Percentiles rank a stretch among this genome's conserved stretches.
Evolutionary conservation across 1,139 yeast species (phyloP).

Genomic region (Diutina rugosa): DNA sequence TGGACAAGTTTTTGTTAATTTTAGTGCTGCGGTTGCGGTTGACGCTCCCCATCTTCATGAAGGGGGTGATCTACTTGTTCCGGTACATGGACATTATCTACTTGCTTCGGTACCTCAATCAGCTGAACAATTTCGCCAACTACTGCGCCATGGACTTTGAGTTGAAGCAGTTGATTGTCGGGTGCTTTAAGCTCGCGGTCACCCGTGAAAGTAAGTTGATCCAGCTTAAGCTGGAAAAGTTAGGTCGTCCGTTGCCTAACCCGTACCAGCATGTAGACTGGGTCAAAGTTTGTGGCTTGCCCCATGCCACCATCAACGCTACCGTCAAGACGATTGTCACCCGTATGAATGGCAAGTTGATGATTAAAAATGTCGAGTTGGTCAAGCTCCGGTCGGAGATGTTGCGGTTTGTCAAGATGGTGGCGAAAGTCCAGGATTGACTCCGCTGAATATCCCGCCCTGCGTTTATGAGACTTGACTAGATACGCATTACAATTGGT

Average conservation of each 20-base stretch:
- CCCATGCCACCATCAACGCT: conserved; percentile 22
- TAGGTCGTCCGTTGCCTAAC: neutral
- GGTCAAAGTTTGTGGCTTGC: conserved; percentile 26
- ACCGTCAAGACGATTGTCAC: conserved; percentile 25
- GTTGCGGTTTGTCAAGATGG: conserved; percentile 32
- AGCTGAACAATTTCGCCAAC: conserved; percentile 27
- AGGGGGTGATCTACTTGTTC: conserved; percentile 30
- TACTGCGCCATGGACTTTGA: conserved; percentile 34
- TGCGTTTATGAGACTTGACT: conserved; percentile 1
- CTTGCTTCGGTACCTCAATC: conserved; percentile 33
- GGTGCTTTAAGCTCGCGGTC: conserved; percentile 27
- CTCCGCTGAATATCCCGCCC: neutral
- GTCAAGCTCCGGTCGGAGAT: conserved; percentile 27
- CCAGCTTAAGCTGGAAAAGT: neutral
- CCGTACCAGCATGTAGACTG: conserved; percentile 12
- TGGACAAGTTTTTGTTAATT: conserved; percentile 28
- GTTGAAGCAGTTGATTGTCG: conserved; percentile 29
- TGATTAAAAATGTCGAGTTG: conserved; percentile 26
- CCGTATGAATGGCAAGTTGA: conserved; percentile 31
- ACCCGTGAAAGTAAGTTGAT: neutral
- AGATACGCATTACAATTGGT: neutral
- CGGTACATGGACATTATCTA: conserved; percentile 38
- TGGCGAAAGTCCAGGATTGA: conserved; percentile 12
- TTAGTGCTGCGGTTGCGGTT: conserved; percentile 26
- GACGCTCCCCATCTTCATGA: conserved; percentile 25